Evolutionary conservation across 331 rosid genomes (phyloP).

Genomic region (Acacia pycnantha): DNA sequence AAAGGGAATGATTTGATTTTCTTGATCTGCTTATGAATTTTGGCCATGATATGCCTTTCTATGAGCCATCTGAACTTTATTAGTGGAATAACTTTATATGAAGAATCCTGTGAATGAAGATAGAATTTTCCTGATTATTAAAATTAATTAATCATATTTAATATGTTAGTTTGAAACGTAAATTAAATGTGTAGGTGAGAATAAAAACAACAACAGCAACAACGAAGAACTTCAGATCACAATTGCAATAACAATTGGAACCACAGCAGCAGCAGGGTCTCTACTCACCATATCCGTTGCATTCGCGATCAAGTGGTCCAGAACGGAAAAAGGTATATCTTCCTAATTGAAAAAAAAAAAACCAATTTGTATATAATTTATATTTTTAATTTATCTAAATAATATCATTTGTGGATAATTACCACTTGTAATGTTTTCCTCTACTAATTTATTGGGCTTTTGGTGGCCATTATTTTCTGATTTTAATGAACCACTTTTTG

Average conservation of each 20-base stretch:
- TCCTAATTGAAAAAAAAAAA: no score
- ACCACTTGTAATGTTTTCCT: conserved; percentile 24
- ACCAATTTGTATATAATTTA: not conserved
- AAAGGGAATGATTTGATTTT: not conserved
- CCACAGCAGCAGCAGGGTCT: conserved; percentile 75
- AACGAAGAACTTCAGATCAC: conserved; percentile 76
- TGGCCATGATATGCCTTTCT: not conserved
- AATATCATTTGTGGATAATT: conserved; percentile 35
- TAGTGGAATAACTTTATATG: not conserved
- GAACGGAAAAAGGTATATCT: conserved; percentile 48
- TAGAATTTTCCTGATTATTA: not conserved
- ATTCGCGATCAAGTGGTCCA: conserved; percentile 53
- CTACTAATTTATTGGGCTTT: conserved; percentile 31
- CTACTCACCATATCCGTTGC: conserved; percentile 61
- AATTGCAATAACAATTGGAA: conserved; percentile 76
- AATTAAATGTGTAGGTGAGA: conserved; percentile 18
- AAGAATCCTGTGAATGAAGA: conserved; percentile 40
- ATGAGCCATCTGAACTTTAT: not conserved
- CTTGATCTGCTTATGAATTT: not conserved
- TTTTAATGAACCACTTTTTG: no score
- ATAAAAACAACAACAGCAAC: no score
- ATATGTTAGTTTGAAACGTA: not conserved
- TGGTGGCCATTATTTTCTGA: not conserved
- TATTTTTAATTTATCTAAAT: not conserved
- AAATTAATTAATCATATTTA: no score